Evolutionary conservation across 2,329 filamentous ascomycete species (phyloP).

Genomic region (Scedosporium boydii): DNA sequence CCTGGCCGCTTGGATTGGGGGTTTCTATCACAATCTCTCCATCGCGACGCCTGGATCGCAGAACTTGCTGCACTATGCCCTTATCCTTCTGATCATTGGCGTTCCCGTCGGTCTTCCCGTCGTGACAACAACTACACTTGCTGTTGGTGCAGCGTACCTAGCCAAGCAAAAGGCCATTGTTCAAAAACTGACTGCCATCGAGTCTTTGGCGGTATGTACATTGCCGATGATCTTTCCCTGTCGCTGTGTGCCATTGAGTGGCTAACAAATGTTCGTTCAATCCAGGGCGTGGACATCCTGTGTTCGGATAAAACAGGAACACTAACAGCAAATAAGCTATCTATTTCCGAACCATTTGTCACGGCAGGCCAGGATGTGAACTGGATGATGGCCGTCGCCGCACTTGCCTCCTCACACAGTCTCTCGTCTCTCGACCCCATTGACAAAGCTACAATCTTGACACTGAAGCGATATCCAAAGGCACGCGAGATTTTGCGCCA

Average conservation of each 20-base stretch:
- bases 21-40: constrained; percentile 56
- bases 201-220: constrained; percentile 49
- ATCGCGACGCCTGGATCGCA: constrained; percentile 33
- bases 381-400: constrained; percentile 78
- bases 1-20: constrained; percentile 65
- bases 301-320: constrained; percentile 80
- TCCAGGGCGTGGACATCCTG: constrained; percentile 59
- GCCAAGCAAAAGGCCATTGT: constrained; percentile 72
- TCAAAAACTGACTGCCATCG: constrained; percentile 70
- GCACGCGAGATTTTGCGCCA: constrained; percentile 65
- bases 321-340: constrained; percentile 64
- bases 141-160: constrained; percentile 68
- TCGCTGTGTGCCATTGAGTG: too few species aligned
- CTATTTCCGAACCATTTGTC: constrained; percentile 68
- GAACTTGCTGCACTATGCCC: constrained; percentile 58
- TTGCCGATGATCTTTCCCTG: not conserved
- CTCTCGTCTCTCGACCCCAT: constrained; percentile 70
- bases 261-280: not conserved
- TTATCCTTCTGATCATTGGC: constrained; percentile 67
- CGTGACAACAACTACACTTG: constrained; percentile 68
- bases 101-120: constrained; percentile 73
- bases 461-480: constrained; percentile 67
- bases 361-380: constrained; percentile 69
- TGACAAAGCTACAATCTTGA: constrained; percentile 70
- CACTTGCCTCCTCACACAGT: constrained; percentile 69